Percentiles rank a stretch among this genome's conserved stretches.
These are phyloP conservation scores for Plantago coronopus DNA, from an alignment of 305 asterid genomes.

Conservation along the genomic window DNA sequence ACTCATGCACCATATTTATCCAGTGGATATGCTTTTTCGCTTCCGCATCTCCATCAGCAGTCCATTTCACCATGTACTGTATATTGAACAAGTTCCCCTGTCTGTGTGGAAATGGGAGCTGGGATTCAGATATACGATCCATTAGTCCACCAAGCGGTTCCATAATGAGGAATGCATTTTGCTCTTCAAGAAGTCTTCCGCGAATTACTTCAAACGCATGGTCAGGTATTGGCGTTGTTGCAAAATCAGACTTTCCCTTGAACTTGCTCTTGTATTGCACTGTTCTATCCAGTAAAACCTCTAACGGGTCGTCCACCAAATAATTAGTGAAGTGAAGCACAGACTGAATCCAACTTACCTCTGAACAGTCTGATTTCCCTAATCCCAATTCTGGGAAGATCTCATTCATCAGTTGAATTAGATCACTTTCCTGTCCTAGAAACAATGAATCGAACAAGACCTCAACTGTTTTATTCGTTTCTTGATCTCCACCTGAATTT, in stretches of 20 bases:
- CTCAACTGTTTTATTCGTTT: constrained; percentile 5
- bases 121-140: constrained; percentile 27
- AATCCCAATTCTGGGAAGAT: constrained; percentile 37
- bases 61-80: constrained; percentile 48
- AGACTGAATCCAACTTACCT: constrained; percentile 48
- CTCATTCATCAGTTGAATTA: constrained; percentile 28
- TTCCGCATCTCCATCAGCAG: constrained; percentile 18
- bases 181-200: constrained; percentile 26
- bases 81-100: constrained; percentile 38
- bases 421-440: constrained; percentile 28
- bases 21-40: constrained; percentile 31
- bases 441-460: constrained; percentile 30
- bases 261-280: constrained; percentile 27
- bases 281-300: constrained; percentile 30
- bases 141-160: constrained; percentile 53
- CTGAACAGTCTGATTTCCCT: constrained; percentile 25
- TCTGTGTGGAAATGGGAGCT: constrained; percentile 48
- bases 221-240: constrained; percentile 24
- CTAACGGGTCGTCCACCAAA: constrained; percentile 13
- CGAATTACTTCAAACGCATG: constrained; percentile 26
- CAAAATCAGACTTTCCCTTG: constrained; percentile 51
- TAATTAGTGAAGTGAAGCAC: constrained; percentile 28
- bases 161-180: constrained; percentile 28
- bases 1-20: constrained; percentile 30
- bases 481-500: constrained; percentile 8